A percentile compares a stretch with the other conserved stretches of the same genome.
Conservation (phyloP, 768 basidiomycete genomes). For the Crassisporium funariophilum region DNA sequence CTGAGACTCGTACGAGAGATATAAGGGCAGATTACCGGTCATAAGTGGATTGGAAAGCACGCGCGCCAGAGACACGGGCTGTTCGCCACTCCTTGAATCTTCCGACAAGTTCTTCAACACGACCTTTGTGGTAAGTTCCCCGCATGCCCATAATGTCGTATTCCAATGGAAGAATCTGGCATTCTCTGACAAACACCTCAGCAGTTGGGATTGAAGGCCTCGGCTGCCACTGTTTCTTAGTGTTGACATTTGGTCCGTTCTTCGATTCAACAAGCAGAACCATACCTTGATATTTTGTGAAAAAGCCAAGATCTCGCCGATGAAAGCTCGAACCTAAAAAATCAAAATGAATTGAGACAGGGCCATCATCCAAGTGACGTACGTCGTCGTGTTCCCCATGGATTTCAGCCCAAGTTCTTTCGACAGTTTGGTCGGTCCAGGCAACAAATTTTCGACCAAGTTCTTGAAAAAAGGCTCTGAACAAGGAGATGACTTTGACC, state of each 20-base stretch:
- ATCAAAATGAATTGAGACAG: conserved; percentile 7
- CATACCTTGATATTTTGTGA: conserved; percentile 72
- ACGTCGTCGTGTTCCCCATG: conserved; percentile 81
- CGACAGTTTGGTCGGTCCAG: conserved; percentile 72
- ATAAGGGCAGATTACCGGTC: conserved; percentile 53
- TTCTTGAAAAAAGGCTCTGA: conserved; percentile 71
- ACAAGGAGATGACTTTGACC: conserved; percentile 66
- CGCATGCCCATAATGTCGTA: conserved; percentile 79
- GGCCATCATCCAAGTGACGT: conserved; percentile 18
- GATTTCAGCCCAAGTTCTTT: conserved; percentile 71
- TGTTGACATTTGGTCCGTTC: neutral
- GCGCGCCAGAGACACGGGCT: conserved; percentile 70
- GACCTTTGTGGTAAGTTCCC: conserved; percentile 58
- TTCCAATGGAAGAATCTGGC: conserved; percentile 52
- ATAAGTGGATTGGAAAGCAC: conserved; percentile 85
- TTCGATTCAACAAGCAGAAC: neutral
- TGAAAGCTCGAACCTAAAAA: conserved; percentile 67
- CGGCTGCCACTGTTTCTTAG: conserved; percentile 57
- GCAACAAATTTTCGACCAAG: conserved; percentile 79
- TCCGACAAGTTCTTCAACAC: conserved; percentile 61
- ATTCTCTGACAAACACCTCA: conserved; percentile 69
- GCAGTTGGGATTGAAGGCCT: conserved; percentile 60
- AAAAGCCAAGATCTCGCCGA: conserved; percentile 74
- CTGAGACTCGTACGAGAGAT: neutral
- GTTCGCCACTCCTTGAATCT: conserved; percentile 71